Conservation (phyloP, 352 stramenopile genomes). For the Globisporangium barbulae region DNA sequence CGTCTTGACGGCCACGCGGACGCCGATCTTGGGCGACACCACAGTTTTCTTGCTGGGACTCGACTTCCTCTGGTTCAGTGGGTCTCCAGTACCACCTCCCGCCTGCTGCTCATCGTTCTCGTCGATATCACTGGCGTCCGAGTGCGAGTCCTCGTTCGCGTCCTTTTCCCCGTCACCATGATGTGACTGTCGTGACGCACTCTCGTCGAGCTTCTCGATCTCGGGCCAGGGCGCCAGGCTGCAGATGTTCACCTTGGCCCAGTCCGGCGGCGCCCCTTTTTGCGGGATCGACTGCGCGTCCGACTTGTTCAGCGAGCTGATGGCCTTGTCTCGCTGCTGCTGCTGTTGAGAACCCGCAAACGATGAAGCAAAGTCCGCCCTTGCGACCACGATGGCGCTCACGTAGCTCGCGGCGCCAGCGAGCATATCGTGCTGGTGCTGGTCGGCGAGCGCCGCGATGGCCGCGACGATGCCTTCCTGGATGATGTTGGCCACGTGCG, state of each 20-base stretch:
- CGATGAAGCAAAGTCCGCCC: background rate
- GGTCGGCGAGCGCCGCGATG: slow-evolving; percentile 55
- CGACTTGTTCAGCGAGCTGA: slow-evolving; percentile 19
- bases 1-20: slow-evolving; percentile 13
- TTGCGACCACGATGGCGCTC: slow-evolving; percentile 12
- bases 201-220: slow-evolving; percentile 25
- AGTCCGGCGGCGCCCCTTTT: slow-evolving; percentile 48
- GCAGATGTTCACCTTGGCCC: slow-evolving; percentile 49
- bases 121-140: slow-evolving; percentile 42
- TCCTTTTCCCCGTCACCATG: slow-evolving; percentile 16
- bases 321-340: slow-evolving; percentile 15
- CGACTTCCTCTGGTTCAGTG: background rate
- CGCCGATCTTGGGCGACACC: slow-evolving; percentile 15
- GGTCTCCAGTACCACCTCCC: background rate
- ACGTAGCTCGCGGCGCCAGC: slow-evolving; percentile 29
- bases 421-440: slow-evolving; percentile 55
- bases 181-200: background rate
- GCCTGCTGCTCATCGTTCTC: slow-evolving; percentile 2
- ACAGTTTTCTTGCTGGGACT: slow-evolving; percentile 14
- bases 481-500: slow-evolving; percentile 55
- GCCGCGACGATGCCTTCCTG: slow-evolving; percentile 68
- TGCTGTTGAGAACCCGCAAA: too few relatives aligned
- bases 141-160: slow-evolving; percentile 33
- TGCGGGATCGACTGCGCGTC: slow-evolving; percentile 37
- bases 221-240: slow-evolving; percentile 49